Conservation (phyloP, 2,329 filamentous ascomycete species). For the Stagonosporopsis rhizophila region DNA sequence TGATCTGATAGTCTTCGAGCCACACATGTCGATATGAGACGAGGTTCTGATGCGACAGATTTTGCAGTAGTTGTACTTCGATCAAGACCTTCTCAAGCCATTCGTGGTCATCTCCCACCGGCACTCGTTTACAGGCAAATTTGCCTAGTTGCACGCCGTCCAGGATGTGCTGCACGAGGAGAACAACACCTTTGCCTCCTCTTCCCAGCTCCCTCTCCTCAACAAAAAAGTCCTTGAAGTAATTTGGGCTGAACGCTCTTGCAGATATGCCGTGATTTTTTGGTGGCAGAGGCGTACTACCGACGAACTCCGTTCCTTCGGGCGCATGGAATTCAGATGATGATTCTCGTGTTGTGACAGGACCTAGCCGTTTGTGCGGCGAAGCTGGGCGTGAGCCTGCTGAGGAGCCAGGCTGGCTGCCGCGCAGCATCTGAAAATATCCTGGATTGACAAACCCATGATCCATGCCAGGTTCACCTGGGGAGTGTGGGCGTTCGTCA, state of each 20-base stretch:
- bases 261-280: constrained; percentile 74
- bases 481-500: constrained; percentile 41
- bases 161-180: constrained; percentile 91
- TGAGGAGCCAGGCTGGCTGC: constrained; percentile 61
- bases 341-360: constrained; percentile 33
- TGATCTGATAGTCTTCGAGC: constrained; percentile 88
- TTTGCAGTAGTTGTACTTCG: constrained; percentile 91
- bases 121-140: constrained; percentile 96
- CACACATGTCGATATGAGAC: constrained; percentile 98
- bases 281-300: constrained; percentile 52
- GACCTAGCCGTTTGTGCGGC: constrained; percentile 55
- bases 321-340: constrained; percentile 50
- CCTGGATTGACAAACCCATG: constrained; percentile 85
- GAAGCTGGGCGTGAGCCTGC: constrained; percentile 57
- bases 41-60: constrained; percentile 90
- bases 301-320: constrained; percentile 59
- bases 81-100: constrained; percentile 95
- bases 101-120: constrained; percentile 88
- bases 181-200: constrained; percentile 92
- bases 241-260: constrained; percentile 87
- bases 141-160: constrained; percentile 87
- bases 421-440: constrained; percentile 92
- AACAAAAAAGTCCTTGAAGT: constrained; percentile 91
- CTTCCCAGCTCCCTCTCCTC: constrained; percentile 85
- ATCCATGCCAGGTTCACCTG: constrained; percentile 45